Evolutionary conservation across 495 filamentous ascomycete genomes (phyloP).

Genomic region (Podospora pseudoanserina): DNA sequence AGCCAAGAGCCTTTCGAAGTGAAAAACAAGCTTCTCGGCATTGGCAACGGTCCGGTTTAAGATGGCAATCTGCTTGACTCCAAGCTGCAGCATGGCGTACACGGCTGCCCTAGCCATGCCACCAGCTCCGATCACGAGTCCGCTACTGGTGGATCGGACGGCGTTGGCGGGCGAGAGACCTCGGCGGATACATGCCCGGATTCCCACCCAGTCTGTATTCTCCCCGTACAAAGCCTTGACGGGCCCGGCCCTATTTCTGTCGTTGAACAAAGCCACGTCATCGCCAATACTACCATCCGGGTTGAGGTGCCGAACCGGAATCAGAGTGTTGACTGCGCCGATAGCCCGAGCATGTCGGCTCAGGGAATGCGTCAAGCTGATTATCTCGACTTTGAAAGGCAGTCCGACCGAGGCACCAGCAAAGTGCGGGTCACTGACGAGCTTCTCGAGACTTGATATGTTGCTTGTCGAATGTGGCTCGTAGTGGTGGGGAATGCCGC

Average conservation of each 20-base stretch:
- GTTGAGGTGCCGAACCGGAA: slow-evolving; percentile 60
- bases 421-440: slow-evolving; percentile 62
- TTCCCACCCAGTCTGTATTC: slow-evolving; percentile 77
- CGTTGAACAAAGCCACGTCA: slow-evolving; percentile 53
- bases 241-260: slow-evolving; percentile 58
- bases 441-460: slow-evolving; percentile 54
- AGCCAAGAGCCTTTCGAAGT: slow-evolving; percentile 52
- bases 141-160: slow-evolving; percentile 59
- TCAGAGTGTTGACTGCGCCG: slow-evolving; percentile 70
- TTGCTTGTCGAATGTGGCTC: slow-evolving; percentile 56
- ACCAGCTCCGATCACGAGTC: slow-evolving; percentile 68
- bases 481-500: slow-evolving; percentile 64
- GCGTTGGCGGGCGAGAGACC: slow-evolving; percentile 73
- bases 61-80: slow-evolving; percentile 68
- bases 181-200: slow-evolving; percentile 58
- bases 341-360: slow-evolving; percentile 71
- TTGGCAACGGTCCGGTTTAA: slow-evolving; percentile 61
- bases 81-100: slow-evolving; percentile 71
- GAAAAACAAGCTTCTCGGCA: slow-evolving; percentile 59
- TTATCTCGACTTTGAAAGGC: slow-evolving; percentile 67
- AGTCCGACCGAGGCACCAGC: slow-evolving; percentile 69
- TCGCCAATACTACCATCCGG: slow-evolving; percentile 57
- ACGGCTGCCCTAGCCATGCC: slow-evolving; percentile 73
- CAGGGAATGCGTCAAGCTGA: slow-evolving; percentile 59
- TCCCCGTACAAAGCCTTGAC: slow-evolving; percentile 68